A percentile compares a stretch with the other conserved stretches of the same genome.
Conservation (phyloP, 1,284 basidiomycete species). For the Volvariella surrecta region DNA sequence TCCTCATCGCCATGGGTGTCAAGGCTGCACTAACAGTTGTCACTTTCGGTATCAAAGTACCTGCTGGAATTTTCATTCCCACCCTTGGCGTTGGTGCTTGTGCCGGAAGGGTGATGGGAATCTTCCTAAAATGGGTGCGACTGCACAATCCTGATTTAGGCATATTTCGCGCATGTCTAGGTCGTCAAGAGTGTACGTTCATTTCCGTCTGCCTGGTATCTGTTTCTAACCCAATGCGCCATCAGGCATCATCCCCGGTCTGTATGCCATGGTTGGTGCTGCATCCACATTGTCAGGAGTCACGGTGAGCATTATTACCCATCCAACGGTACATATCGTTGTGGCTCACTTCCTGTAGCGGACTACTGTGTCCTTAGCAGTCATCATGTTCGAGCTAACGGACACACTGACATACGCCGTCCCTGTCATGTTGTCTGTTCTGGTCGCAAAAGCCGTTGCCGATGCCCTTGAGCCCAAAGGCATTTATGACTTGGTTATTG, state of each 20-base stretch:
- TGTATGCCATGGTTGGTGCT: conserved; percentile 92
- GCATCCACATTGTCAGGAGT: conserved; percentile 85
- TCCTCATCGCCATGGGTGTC: conserved; percentile 72
- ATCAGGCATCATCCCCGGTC: conserved; percentile 63
- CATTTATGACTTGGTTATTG: conserved; percentile 94
- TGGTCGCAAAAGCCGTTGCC: conserved; percentile 90
- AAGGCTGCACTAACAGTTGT: conserved; percentile 82
- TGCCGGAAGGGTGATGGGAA: conserved; percentile 84
- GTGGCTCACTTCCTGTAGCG: conserved; percentile 31
- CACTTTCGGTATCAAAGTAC: conserved; percentile 91
- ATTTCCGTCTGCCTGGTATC: conserved; percentile 1
- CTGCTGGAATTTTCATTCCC: conserved; percentile 96
- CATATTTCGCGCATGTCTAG: conserved; percentile 61
- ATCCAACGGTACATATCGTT: conserved; percentile 2
- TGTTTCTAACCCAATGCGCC: background rate
- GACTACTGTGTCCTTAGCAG: conserved; percentile 87
- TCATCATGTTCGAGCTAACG: conserved; percentile 97
- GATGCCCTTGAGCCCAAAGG: conserved; percentile 92
- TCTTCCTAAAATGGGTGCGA: conserved; percentile 76
- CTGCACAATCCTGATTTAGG: conserved; percentile 52
- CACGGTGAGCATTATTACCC: conserved; percentile 45
- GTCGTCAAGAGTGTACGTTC: conserved; percentile 53
- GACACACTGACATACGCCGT: conserved; percentile 92
- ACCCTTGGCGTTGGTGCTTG: conserved; percentile 97
- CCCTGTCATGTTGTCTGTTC: conserved; percentile 85